These are phyloP conservation scores for Eleusine indica DNA, from an alignment of 176 grass and related monocot species.

Conservation along the genomic window DNA sequence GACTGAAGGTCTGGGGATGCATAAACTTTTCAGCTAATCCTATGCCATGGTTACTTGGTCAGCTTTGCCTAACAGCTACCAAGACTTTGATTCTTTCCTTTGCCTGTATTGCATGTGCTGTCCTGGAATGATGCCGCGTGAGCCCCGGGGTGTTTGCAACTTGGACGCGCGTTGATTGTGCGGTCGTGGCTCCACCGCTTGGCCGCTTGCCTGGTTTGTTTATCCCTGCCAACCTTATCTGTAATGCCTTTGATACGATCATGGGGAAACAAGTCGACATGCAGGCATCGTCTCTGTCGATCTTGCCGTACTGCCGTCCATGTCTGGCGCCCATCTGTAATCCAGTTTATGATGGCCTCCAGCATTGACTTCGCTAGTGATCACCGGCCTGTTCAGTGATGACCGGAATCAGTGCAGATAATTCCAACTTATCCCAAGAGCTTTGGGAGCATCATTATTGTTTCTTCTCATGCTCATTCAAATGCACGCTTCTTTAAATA, in stretches of 20 bases:
- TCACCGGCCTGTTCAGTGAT: background rate
- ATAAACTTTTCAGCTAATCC: background rate
- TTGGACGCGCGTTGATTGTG: constrained; percentile 7
- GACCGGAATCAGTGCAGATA: background rate
- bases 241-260: background rate
- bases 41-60: background rate
- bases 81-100: background rate
- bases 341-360: background rate
- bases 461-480: background rate
- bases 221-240: constrained; percentile 17
- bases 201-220: constrained; percentile 25
- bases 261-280: background rate
- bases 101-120: constrained; percentile 17
- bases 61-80: constrained; percentile 22
- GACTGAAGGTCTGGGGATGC: background rate
- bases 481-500: background rate
- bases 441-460: background rate
- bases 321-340: background rate
- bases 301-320: constrained; percentile 1
- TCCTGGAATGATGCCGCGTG: constrained; percentile 13
- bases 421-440: background rate
- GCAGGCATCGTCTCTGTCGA: constrained; percentile 23
- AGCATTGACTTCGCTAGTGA: constrained; percentile 28
- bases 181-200: constrained; percentile 11
- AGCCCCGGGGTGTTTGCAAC: constrained; percentile 1